Percentiles rank a stretch among this genome's conserved stretches.
Conservation (phyloP, 2,329 filamentous ascomycete species). For the Tricladium varicosporioides region DNA sequence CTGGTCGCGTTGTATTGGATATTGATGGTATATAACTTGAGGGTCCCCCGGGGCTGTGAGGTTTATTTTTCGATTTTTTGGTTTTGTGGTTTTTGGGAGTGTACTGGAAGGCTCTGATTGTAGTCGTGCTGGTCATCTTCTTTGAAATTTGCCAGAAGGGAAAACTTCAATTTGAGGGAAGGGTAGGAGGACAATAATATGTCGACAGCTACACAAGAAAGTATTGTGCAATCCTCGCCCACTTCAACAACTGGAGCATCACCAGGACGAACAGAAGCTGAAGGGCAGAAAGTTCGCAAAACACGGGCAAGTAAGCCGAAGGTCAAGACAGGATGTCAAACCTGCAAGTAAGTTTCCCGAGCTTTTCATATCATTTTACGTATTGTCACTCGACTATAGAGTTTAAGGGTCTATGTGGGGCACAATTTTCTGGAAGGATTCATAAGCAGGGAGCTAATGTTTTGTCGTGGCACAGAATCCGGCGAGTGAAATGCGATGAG, state of each 20-base stretch:
- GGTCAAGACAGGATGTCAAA: constrained; percentile 33
- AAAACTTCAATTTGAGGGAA: no score
- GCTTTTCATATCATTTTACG: not conserved
- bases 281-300: constrained; percentile 3
- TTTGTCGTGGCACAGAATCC: constrained; percentile 20
- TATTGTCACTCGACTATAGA: not conserved
- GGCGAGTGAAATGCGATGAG: constrained; percentile 35
- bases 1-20: no score
- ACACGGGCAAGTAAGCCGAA: constrained; percentile 32
- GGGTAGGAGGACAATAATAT: no score
- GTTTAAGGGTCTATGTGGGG: no score
- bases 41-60: no score
- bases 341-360: constrained; percentile 33
- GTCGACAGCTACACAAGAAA: not conserved
- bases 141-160: no score
- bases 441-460: not conserved
- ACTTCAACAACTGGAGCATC: not conserved
- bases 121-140: no score
- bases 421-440: not conserved
- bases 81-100: no score
- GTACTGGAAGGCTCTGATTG: no score
- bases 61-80: no score
- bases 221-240: not conserved
- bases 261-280: not conserved
- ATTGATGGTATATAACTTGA: no score